phyloP scores from a whole-genome alignment of 1,284 basidiomycete species.

The Ustilago sp. region DNA sequence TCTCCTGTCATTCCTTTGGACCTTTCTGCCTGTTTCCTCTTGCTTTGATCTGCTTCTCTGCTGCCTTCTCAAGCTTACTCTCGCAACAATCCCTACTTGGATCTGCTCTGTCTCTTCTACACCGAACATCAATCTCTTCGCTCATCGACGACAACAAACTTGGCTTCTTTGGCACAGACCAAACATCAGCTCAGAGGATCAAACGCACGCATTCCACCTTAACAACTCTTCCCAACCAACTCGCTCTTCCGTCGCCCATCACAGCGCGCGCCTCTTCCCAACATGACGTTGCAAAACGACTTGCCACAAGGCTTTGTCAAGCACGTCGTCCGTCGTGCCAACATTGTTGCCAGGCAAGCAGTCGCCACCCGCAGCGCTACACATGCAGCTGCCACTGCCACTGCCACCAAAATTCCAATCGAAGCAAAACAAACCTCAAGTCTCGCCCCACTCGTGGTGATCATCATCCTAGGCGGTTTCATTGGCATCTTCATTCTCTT shows the following conservation, averaged over 20 bases:
- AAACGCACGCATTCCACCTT: neutral
- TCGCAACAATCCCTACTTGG: neutral
- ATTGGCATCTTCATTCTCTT: conserved; percentile 43
- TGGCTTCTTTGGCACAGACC: too few species aligned
- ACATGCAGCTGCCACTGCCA: conserved; percentile 6
- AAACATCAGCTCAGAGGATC: too few species aligned
- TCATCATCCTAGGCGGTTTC: conserved; percentile 44
- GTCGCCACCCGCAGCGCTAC: conserved; percentile 14
- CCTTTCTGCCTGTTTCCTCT: conserved; percentile 5
- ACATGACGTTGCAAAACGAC: conserved; percentile 31
- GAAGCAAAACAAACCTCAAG: conserved; percentile 36
- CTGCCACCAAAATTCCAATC: conserved; percentile 2
- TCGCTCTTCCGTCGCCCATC: neutral
- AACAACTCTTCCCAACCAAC: neutral
- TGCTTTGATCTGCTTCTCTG: conserved; percentile 8
- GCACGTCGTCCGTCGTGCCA: conserved; percentile 41
- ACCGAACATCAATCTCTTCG: too few species aligned
- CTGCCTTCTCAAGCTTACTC: neutral
- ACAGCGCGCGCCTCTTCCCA: neutral
- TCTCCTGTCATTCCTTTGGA: neutral
- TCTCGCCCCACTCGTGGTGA: conserved; percentile 32
- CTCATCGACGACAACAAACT: too few species aligned
- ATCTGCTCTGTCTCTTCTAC: too few species aligned
- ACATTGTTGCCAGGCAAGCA: conserved; percentile 22
- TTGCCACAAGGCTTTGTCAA: conserved; percentile 45